phyloP scores from a whole-genome alignment of 2,329 filamentous ascomycete species.

The Ustulina deusta region DNA sequence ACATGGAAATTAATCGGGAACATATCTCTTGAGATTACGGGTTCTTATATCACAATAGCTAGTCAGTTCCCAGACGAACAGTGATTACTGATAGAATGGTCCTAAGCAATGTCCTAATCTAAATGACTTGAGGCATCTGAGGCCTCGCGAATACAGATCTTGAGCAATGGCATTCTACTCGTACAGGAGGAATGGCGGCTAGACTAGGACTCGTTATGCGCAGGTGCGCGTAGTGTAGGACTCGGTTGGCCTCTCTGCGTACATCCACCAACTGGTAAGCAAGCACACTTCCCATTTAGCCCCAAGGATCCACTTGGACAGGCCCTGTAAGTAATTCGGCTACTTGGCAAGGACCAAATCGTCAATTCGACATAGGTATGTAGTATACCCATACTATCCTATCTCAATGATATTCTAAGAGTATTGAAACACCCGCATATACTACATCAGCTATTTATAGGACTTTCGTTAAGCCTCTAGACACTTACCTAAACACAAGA shows the following conservation, averaged over 20 bases:
- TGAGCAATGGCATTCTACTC: neutral
- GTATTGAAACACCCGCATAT: no score
- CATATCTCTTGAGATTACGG: neutral
- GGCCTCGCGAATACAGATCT: conserved; percentile 13
- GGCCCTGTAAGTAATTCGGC: no score
- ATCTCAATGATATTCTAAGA: no score
- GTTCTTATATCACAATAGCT: conserved; percentile 22
- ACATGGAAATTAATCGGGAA: conserved; percentile 14
- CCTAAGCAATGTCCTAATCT: conserved; percentile 30
- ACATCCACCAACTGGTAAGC: conserved; percentile 2
- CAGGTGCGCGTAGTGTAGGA: conserved; percentile 31
- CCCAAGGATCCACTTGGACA: no score
- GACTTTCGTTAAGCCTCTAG: neutral
- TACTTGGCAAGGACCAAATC: no score
- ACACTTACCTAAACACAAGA: neutral
- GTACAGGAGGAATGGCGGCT: neutral
- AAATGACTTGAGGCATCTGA: neutral
- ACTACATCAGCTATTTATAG: neutral
- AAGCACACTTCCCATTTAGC: neutral
- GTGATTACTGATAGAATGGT: conserved; percentile 14
- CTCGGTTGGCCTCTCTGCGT: conserved; percentile 7
- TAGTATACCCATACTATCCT: no score
- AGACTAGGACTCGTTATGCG: conserved; percentile 29
- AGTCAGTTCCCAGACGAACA: neutral
- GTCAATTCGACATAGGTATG: no score